These are phyloP conservation scores for Amanita subjunquillea DNA, from an alignment of 768 basidiomycete genomes.

Conservation along the genomic window DNA sequence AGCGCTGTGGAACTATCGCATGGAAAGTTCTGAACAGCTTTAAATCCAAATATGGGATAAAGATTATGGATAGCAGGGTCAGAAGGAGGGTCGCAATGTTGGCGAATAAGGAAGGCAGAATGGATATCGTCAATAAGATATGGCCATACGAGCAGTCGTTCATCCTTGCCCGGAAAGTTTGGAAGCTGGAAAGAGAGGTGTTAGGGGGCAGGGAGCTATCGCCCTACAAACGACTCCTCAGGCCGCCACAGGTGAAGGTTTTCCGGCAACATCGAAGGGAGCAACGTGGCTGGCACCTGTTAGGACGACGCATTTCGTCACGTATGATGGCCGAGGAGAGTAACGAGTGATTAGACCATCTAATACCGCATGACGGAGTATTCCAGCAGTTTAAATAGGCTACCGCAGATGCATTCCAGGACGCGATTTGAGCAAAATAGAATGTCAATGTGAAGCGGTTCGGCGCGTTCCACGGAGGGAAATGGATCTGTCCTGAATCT, in stretches of 20 bases:
- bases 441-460: too few species aligned
- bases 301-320: background rate
- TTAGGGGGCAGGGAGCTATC: constrained; percentile 9
- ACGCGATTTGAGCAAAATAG: too few species aligned
- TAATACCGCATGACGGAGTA: background rate
- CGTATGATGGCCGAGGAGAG: background rate
- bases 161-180: constrained; percentile 8
- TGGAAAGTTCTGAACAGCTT: constrained; percentile 33
- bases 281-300: background rate
- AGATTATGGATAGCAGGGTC: constrained; percentile 46
- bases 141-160: constrained; percentile 10
- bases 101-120: constrained; percentile 56
- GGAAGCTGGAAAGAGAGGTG: constrained; percentile 12
- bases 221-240: constrained; percentile 4
- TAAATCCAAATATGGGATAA: constrained; percentile 42
- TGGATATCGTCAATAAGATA: constrained; percentile 33
- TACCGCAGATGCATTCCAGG: too few species aligned
- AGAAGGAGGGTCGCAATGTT: constrained; percentile 46
- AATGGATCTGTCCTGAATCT: background rate
- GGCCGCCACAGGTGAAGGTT: background rate
- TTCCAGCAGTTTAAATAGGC: too few species aligned
- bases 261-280: constrained; percentile 4
- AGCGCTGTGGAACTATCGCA: constrained; percentile 46
- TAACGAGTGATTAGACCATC: background rate
- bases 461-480: too few species aligned